phyloP scores from a whole-genome alignment of 345 rosid genomes.

The Eucalyptus lansdowneana region DNA sequence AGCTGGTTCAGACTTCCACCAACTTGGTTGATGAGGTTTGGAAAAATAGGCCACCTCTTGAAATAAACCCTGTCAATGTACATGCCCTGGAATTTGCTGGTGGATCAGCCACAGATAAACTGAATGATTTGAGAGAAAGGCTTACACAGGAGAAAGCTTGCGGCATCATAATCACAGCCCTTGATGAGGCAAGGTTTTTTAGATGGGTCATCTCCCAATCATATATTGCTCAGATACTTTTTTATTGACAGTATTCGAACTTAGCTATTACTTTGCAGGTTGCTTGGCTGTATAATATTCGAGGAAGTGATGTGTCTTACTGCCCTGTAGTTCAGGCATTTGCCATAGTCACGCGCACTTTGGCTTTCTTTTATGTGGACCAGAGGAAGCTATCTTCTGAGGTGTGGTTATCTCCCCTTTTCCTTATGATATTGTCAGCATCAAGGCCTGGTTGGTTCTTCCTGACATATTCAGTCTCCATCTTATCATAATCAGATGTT shows the following conservation, averaged over 20 bases:
- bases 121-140: constrained; percentile 51
- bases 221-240: not conserved
- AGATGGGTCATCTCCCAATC: not conserved
- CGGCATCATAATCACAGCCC: constrained; percentile 63
- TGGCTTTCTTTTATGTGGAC: constrained; percentile 76
- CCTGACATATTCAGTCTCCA: not conserved
- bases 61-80: constrained; percentile 40
- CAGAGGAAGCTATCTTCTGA: constrained; percentile 60
- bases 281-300: constrained; percentile 95
- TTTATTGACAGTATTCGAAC: not conserved
- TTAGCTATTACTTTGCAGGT: constrained; percentile 40
- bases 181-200: constrained; percentile 60
- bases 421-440: not conserved
- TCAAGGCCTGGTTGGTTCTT: not conserved
- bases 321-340: constrained; percentile 95
- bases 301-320: constrained; percentile 84
- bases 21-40: constrained; percentile 87
- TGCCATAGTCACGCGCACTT: constrained; percentile 55
- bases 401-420: constrained; percentile 17
- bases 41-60: constrained; percentile 55
- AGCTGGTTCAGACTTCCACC: constrained; percentile 50
- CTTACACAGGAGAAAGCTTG: constrained; percentile 39
- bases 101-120: constrained; percentile 46
- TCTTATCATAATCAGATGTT: not conserved
- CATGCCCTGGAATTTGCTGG: constrained; percentile 78